Evolutionary conservation across 257 asterid species (phyloP), one percentile per base, ranked within the genome.

Genomic region (Orobanche coerulescens): DNA sequence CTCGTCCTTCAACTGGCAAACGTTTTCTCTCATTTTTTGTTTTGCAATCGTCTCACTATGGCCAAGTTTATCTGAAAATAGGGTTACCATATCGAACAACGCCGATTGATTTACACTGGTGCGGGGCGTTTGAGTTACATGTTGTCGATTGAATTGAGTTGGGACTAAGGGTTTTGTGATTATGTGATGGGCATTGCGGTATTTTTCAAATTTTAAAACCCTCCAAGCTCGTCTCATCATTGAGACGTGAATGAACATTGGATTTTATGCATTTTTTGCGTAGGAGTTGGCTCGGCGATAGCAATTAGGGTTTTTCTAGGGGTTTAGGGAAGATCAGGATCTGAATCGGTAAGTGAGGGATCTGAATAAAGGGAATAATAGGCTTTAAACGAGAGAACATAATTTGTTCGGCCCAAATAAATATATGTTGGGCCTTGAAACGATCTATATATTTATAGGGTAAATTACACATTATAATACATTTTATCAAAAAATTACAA

Each of bases 1-100:
- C 71, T 78, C 84, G 11, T 84, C 66, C 70, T 61, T 80, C 81
- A 92, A 72, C 25, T 5, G 16, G 6, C 82, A 65, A 43, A 86
- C 88, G n/a, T 20, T 36, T 5, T 65, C 64, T 37, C 42, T 66
- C 56, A 84, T 68, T 33, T 65, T 49, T 20, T 51, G 10, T 16
- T 37, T 63, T 52, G 65, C 50, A n/a, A 24, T 22, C 22, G 68
- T 34, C 47, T 68, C 75, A 31, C 51, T 30, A 52, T 20, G 26
- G 42, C 60, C 61, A 65, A 61, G 59, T 37, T 64, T 75, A 2
- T 66, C 81, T 0, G 73, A 18, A 43, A 87, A 78, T 18, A 76
- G 51, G 31, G 73, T 37, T 30, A 59, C 10, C 9, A 82, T 24
- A 18, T 58, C 28, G 13, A 68, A 31, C 28, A 68, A 16, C 7